Conservation (phyloP, 2,329 filamentous ascomycete species). For the Knufia petricola region DNA sequence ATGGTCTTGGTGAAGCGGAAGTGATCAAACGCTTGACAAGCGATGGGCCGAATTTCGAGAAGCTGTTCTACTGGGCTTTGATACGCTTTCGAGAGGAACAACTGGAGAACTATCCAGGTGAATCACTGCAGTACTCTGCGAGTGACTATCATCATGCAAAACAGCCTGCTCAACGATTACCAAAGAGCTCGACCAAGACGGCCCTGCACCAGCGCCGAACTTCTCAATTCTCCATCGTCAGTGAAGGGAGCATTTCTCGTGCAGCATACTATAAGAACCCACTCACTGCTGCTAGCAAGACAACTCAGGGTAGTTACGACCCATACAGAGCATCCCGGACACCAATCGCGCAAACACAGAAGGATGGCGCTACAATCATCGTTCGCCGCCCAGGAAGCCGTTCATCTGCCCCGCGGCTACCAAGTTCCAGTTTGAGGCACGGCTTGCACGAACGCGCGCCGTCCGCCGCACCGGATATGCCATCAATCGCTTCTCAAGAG, state of each 20-base stretch:
- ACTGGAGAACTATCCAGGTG: constrained; percentile 72
- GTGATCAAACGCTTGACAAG: constrained; percentile 59
- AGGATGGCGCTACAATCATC: constrained; percentile 56
- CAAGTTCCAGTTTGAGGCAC: constrained; percentile 13
- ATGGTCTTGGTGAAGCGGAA: constrained; percentile 65
- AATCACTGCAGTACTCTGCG: constrained; percentile 68
- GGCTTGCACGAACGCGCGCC: constrained; percentile 9
- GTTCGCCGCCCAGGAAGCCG: constrained; percentile 46
- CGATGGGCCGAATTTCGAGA: constrained; percentile 72
- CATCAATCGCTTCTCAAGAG: constrained; percentile 16
- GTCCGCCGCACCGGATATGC: constrained; percentile 12
- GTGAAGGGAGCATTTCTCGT: constrained; percentile 41
- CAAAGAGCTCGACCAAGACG: constrained; percentile 25
- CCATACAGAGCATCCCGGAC: constrained; percentile 65
- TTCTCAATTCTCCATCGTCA: constrained; percentile 49
- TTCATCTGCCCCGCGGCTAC: constrained; percentile 15
- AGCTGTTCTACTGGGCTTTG: constrained; percentile 82
- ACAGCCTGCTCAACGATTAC: constrained; percentile 20
- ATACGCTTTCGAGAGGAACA: constrained; percentile 73
- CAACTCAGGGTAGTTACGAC: constrained; percentile 60
- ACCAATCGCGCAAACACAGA: constrained; percentile 40
- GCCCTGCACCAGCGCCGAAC: constrained; percentile 36
- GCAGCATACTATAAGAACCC: constrained; percentile 43
- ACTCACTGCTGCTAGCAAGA: constrained; percentile 33
- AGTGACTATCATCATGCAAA: constrained; percentile 82